These are phyloP conservation scores for Castanea crenata DNA, from an alignment of 306 rosid species.

Conservation along the genomic window DNA sequence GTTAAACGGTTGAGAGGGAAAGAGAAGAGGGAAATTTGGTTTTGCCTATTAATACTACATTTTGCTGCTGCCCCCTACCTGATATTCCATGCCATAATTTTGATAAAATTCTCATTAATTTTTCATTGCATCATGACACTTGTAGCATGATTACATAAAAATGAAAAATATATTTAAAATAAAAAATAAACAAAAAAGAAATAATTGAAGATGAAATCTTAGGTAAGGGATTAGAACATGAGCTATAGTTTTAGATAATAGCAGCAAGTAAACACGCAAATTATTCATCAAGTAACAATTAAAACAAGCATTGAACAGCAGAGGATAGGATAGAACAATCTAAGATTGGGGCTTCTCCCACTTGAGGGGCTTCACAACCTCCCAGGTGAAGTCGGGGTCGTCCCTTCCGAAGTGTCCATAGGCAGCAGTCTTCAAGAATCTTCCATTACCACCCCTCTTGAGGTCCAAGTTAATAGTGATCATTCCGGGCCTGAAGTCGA, in stretches of 20 bases:
- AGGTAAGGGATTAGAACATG: conserved; percentile 30
- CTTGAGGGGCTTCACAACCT: conserved; percentile 96
- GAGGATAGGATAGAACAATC: conserved; percentile 1
- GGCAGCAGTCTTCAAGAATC: conserved; percentile 97
- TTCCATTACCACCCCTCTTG: conserved; percentile 78
- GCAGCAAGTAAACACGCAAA: conserved; percentile 38
- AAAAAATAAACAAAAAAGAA: conserved; percentile 8
- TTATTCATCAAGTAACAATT: conserved; percentile 55
- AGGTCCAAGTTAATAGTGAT: conserved; percentile 93
- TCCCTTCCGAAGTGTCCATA: conserved; percentile 99
- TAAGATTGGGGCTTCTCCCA: conserved; percentile 88
- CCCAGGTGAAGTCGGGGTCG: conserved; percentile 98
- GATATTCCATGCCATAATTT: conserved; percentile 19
- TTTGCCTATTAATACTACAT: background rate
- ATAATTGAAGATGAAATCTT: background rate
- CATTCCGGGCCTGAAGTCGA: conserved; percentile 99
- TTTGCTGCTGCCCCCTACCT: background rate
- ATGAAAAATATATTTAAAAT: conserved; percentile 22
- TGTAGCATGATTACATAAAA: conserved; percentile 30
- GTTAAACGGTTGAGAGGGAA: too few species aligned
- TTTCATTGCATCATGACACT: conserved; percentile 30
- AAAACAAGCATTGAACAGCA: conserved; percentile 24
- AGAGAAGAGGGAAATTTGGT: background rate
- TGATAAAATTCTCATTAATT: conserved; percentile 29
- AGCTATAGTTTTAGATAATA: conserved; percentile 21